Evolutionary conservation across 257 asterid species (phyloP).

Genomic region (Nicotiana tomentosiformis): DNA sequence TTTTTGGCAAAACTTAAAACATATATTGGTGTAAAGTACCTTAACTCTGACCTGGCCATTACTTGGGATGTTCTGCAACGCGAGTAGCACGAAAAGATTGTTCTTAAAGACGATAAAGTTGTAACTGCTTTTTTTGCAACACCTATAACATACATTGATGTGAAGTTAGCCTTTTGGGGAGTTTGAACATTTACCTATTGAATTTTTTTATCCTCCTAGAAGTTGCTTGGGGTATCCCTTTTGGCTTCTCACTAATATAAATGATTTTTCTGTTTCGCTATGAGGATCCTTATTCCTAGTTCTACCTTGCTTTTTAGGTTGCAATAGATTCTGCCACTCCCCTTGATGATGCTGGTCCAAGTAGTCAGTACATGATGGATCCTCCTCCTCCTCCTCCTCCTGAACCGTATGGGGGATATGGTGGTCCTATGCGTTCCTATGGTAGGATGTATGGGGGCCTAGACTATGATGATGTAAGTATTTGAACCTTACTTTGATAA

Average conservation of each 20-base stretch:
- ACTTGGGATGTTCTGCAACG: not conserved
- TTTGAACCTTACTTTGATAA: not conserved
- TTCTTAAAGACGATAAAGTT: not conserved
- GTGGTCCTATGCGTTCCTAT: slow-evolving; percentile 78
- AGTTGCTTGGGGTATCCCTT: not conserved
- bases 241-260: not conserved
- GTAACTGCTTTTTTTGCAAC: not conserved
- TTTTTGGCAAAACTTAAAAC: not conserved
- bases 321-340: slow-evolving; percentile 99
- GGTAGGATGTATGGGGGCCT: slow-evolving; percentile 86
- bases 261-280: not conserved
- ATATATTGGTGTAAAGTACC: not conserved
- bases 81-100: not conserved
- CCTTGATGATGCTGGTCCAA: slow-evolving; percentile 85
- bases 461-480: slow-evolving; percentile 92
- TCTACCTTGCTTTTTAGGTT: slow-evolving; percentile 41
- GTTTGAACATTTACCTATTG: not conserved
- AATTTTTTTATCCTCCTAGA: not conserved
- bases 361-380: slow-evolving; percentile 55
- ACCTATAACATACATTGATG: not conserved
- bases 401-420: slow-evolving; percentile 72
- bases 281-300: not conserved
- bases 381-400: slow-evolving; percentile 41
- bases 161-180: not conserved
- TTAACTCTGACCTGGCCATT: not conserved